Conservation (phyloP, 2,329 filamentous ascomycete genomes). For the Fusarium pseudocircinatum region DNA sequence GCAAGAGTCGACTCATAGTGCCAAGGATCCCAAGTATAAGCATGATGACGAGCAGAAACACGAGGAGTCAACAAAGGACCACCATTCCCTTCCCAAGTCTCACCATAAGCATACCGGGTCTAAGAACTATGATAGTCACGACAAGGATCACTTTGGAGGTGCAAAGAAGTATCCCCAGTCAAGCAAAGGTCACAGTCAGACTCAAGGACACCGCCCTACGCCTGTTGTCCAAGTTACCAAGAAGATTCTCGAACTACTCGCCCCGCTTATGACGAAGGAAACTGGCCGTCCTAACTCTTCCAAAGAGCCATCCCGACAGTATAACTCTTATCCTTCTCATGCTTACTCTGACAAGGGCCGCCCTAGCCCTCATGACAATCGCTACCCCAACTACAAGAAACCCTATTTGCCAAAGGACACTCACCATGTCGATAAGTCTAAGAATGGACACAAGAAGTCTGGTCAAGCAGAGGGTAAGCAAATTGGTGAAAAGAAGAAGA, state of each 20-base stretch:
- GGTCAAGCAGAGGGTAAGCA: background rate
- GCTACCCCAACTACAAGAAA: background rate
- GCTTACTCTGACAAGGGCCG: background rate
- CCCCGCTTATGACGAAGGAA: no score
- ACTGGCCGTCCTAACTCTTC: background rate
- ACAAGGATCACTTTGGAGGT: background rate
- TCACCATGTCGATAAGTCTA: background rate
- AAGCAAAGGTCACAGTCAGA: background rate
- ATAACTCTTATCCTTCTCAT: background rate
- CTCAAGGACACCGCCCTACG: background rate
- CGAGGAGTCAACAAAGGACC: background rate
- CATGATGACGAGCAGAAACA: background rate
- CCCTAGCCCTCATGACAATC: background rate
- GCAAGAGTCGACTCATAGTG: background rate
- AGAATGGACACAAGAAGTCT: background rate
- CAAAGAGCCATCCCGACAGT: background rate
- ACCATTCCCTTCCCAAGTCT: background rate
- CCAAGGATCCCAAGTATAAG: background rate
- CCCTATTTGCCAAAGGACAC: background rate
- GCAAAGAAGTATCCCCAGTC: background rate
- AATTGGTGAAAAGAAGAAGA: background rate
- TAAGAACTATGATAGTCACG: background rate
- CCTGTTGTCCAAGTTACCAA: background rate
- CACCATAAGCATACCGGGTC: background rate
- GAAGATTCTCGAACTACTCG: background rate